Evolutionary conservation across 2,329 filamentous ascomycete genomes (phyloP), one percentile per base, ranked within the genome.

Genomic region (Cladosporium oxysporum): DNA sequence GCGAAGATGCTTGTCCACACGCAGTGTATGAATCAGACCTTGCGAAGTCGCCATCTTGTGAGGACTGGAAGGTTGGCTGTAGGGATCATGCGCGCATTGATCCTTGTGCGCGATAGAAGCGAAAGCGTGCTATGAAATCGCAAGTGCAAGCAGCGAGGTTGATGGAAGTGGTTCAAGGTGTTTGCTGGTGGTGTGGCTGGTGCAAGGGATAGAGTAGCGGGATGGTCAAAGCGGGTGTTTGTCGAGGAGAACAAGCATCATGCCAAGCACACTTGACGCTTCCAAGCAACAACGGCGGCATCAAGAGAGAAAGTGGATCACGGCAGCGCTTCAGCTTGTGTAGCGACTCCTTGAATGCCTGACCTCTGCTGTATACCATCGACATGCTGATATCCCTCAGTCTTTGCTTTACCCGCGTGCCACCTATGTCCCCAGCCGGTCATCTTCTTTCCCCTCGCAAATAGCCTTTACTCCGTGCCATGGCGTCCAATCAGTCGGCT

Each of bases 271-370:
- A 26, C 23, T 26, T 26, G 23, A 26, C 37, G 37, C 21, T 53
- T 21, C 18, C 26, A 55, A 55, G 52, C 52, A 55, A 55, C 52
- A 41, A 26, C 33, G 55, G 55, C 55, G 1, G 60, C 60, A 41
- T 53, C 35, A 63, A 63, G 35, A 47, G 33, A 35, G 35, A 63
- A 28, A 57, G 61, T 63, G 61, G 61, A 63, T 63, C 61, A 63
- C 61, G 35, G 50, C 61, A 57, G 61, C 23, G 47, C 61, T 53
- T 49, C 61, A 47, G 29, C 31, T 49, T 62, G 52, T 55, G 18
- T 31, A 55, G 52, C 52, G 28, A 29, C 21, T 23, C 61, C 35
- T n/a, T 33, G 23, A 11, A 44, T 26, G 16, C 23, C 61, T 12
- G 33, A 35, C 44, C 35, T 49, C 23, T 49, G 23, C 47, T 41